Evolutionary conservation across 345 rosid genomes (phyloP), one percentile per base, ranked within the genome.

Genomic region (Linum trigynum): DNA sequence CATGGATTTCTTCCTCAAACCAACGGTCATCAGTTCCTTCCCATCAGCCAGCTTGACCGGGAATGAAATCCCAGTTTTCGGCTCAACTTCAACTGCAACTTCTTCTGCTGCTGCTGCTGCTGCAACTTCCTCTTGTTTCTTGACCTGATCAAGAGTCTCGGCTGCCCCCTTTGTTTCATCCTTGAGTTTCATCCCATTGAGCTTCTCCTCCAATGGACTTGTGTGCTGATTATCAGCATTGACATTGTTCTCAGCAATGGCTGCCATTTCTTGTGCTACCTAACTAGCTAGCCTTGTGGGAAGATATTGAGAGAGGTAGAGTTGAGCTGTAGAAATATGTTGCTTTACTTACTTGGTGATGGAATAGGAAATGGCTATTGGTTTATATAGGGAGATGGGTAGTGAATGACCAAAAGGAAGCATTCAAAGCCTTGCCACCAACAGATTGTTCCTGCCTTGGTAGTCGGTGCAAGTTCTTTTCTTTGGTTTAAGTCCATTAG

Each of bases 1-100:
- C 69, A 79, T 57, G 43, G 82, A 77, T 69, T 77, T 82, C 76
- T 74, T 80, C 75, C 79, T 72, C 67, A 82, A 9, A 15, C 85
- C 81, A 63, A 72, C 72, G 40, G 70, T 67, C 59, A 41, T 40
- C 69, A 79, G 39, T 57, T 68, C 78, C 77, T 75, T 80, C 75
- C 84, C 90, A 66, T 80, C 82, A 74, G 67, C 78, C 73, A 77
- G 41, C 72, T 65, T 72, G 42, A 82, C 82, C 0, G 84, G 85
- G 64, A 79, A 85, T 0, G 85, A 63, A 53, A 80, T 40, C 43
- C 83, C 84, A 0, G 82, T 77, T 59, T 80, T 80, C 2, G 82
- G 79, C 72, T 85, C 86, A 15, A 77, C 71, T 64, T 77, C 82
- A 32, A 71, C 78, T 4, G 77, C 70, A 15, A 76, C 75, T 65